These are phyloP conservation scores for Fusarium clavum DNA, from an alignment of 2,329 filamentous ascomycete species.

Conservation along the genomic window DNA sequence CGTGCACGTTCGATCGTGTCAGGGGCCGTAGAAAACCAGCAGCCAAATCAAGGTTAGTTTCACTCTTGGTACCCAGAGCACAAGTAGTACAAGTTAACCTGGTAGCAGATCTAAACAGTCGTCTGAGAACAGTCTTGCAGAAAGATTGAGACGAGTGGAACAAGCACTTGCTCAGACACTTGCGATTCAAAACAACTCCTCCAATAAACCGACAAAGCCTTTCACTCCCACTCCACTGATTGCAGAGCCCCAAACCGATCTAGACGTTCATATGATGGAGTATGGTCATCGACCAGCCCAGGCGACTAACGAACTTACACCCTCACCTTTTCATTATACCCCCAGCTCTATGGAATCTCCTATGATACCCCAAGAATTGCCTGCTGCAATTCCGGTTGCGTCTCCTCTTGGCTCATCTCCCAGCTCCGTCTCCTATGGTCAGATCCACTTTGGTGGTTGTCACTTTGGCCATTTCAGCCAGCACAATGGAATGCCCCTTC, in stretches of 20 bases:
- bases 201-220: neutral
- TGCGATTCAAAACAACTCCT: neutral
- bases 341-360: constrained; percentile 13
- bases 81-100: neutral
- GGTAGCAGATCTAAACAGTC: constrained; percentile 21
- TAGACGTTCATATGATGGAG: neutral
- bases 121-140: constrained; percentile 34
- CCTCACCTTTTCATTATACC: constrained; percentile 5
- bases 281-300: neutral
- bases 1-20: constrained; percentile 43
- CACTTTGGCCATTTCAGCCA: constrained; percentile 43
- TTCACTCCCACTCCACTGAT: constrained; percentile 10
- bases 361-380: neutral
- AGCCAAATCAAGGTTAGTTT: constrained; percentile 29
- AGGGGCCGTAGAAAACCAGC: constrained; percentile 39
- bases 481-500: constrained; percentile 40
- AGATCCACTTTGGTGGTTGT: constrained; percentile 41
- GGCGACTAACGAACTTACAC: neutral
- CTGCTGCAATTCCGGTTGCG: neutral
- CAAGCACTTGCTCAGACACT: constrained; percentile 36
- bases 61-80: no score
- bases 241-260: neutral
- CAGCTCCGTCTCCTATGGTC: constrained; percentile 35
- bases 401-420: constrained; percentile 18
- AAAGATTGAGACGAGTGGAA: constrained; percentile 41